Conservation (phyloP, 2,329 filamentous ascomycete species). For the Byssothecium circinans region DNA sequence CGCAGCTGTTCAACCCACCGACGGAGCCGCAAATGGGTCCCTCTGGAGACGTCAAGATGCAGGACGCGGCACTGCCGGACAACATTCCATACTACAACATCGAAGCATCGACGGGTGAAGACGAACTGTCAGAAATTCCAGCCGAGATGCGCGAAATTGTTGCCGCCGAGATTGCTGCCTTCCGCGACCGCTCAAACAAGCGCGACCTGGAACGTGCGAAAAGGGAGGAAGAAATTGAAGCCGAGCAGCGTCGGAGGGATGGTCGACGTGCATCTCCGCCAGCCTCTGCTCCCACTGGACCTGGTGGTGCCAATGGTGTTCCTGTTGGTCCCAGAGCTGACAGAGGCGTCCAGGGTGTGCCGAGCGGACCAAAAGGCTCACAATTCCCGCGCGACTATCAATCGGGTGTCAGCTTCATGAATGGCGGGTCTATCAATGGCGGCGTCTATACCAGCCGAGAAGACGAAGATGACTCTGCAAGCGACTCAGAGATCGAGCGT, state of each 20-base stretch:
- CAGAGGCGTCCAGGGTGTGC: conserved; percentile 70
- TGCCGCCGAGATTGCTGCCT: conserved; percentile 88
- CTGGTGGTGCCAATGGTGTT: conserved; percentile 69
- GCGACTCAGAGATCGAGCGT: conserved; percentile 80
- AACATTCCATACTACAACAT: conserved; percentile 85
- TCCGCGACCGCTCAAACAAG: conserved; percentile 86
- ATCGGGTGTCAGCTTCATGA: conserved; percentile 80
- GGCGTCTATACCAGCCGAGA: conserved; percentile 61
- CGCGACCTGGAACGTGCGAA: conserved; percentile 85
- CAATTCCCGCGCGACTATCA: conserved; percentile 73
- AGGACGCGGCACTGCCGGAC: conserved; percentile 59
- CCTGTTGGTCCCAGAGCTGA: conserved; percentile 71
- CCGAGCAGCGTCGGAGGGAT: conserved; percentile 76
- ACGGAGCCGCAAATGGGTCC: conserved; percentile 49
- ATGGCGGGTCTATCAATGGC: conserved; percentile 70
- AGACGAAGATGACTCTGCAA: conserved; percentile 84
- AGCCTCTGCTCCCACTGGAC: conserved; percentile 60
- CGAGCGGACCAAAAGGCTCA: conserved; percentile 68
- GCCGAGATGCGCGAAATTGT: conserved; percentile 96
- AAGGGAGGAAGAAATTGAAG: conserved; percentile 90
- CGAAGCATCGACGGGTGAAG: conserved; percentile 71
- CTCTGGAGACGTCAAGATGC: conserved; percentile 70
- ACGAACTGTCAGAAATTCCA: conserved; percentile 93
- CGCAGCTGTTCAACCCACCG: conserved; percentile 70
- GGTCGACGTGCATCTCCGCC: conserved; percentile 71